Conservation (phyloP, 805 yeast genomes). For the Wickerhamomyces rabaulensis region DNA sequence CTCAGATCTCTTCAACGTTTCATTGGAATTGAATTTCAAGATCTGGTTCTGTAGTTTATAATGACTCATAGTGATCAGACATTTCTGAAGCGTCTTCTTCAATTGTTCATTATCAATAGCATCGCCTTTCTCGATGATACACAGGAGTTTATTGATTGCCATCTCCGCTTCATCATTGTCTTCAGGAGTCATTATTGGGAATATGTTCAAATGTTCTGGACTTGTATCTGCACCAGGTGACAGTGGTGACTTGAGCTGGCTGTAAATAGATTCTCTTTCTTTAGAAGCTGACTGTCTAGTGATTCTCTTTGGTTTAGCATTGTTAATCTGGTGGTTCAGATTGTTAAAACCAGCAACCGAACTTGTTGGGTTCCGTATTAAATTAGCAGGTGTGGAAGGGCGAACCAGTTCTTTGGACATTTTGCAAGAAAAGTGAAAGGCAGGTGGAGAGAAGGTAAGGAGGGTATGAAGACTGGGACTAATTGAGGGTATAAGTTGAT, state of each 20-base stretch:
- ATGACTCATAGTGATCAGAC: slow-evolving; percentile 15
- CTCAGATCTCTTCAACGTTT: slow-evolving; percentile 15
- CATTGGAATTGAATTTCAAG: slow-evolving; percentile 16
- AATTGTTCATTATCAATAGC: slow-evolving; percentile 1
- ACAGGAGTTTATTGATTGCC: slow-evolving; percentile 1
- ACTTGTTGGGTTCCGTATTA: neutral
- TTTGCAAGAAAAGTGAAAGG: neutral
- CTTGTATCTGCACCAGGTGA: neutral
- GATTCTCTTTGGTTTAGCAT: neutral
- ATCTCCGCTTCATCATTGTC: slow-evolving; percentile 2
- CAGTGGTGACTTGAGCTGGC: slow-evolving; percentile 9
- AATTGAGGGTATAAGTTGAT: neutral
- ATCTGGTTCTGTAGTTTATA: slow-evolving; percentile 18
- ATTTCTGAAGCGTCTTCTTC: slow-evolving; percentile 5
- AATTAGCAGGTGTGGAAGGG: neutral
- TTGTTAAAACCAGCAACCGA: neutral
- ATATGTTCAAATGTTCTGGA: neutral
- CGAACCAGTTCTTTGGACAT: neutral
- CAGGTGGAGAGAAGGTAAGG: neutral
- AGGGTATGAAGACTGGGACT: neutral
- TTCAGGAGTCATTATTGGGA: neutral
- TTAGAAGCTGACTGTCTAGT: neutral
- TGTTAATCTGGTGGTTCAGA: neutral
- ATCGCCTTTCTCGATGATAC: slow-evolving; percentile 1
- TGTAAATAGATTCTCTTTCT: slow-evolving; percentile 1